Percentiles rank a stretch among this genome's conserved stretches.
phyloP scores from a whole-genome alignment of 2,329 filamentous ascomycete species.

The Dendryphion nanum region DNA sequence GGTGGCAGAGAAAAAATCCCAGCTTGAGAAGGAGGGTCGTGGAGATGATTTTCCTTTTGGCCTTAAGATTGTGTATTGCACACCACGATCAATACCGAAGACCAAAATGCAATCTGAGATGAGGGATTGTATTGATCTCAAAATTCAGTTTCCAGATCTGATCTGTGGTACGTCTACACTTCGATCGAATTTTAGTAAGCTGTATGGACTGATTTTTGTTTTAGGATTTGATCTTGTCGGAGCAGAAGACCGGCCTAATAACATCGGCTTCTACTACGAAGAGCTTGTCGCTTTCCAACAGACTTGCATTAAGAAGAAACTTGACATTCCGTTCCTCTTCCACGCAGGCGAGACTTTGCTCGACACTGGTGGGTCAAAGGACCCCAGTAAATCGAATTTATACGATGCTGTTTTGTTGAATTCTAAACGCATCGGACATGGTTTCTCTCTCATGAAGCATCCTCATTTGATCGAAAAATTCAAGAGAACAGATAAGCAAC shows the following conservation, averaged over 20 bases:
- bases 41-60: constrained; percentile 56
- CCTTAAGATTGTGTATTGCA: constrained; percentile 71
- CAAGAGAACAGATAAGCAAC: constrained; percentile 38
- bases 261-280: constrained; percentile 58
- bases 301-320: constrained; percentile 46
- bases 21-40: constrained; percentile 38
- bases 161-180: constrained; percentile 59
- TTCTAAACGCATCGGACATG: constrained; percentile 71
- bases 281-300: constrained; percentile 58
- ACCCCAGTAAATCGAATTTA: constrained; percentile 60
- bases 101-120: constrained; percentile 53
- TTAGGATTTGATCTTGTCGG: constrained; percentile 69
- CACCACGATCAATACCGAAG: constrained; percentile 59
- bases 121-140: constrained; percentile 61
- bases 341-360: constrained; percentile 72
- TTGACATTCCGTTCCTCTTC: constrained; percentile 71
- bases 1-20: constrained; percentile 48
- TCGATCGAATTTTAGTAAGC: not conserved
- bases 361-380: constrained; percentile 61
- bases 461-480: constrained; percentile 62
- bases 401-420: constrained; percentile 65
- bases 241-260: constrained; percentile 61
- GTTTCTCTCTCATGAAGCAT: constrained; percentile 67
- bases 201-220: constrained; percentile 11
- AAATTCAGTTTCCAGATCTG: constrained; percentile 55